Evolutionary conservation across 2,329 filamentous ascomycete genomes (phyloP).

Genomic region (Colletotrichum agaves): DNA sequence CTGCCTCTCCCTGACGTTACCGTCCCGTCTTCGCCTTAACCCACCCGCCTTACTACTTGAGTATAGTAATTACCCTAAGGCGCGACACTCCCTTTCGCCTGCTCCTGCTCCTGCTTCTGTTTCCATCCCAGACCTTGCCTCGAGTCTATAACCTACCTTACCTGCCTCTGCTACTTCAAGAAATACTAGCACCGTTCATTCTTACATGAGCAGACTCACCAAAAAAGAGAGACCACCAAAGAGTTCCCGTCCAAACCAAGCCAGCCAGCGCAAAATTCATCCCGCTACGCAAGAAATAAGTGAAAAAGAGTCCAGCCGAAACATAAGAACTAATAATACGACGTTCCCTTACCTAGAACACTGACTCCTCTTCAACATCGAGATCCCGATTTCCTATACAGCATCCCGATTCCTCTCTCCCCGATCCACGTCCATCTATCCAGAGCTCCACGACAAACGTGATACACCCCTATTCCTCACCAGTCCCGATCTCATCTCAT

Average conservation of each 20-base stretch:
- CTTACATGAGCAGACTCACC: neutral
- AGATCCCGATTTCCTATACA: constrained; percentile 36
- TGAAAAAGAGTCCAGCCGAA: neutral
- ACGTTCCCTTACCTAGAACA: constrained; percentile 15
- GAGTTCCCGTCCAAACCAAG: too few relatives aligned
- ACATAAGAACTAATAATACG: constrained; percentile 3
- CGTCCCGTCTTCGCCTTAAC: too few relatives aligned
- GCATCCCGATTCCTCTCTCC: constrained; percentile 26
- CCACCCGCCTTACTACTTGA: neutral
- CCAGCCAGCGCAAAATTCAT: too few relatives aligned
- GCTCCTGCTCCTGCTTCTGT: neutral
- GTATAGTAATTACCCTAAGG: neutral
- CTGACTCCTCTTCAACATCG: constrained; percentile 11
- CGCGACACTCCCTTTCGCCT: neutral
- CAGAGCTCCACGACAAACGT: constrained; percentile 20
- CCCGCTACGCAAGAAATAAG: too few relatives aligned
- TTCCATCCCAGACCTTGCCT: constrained; percentile 1
- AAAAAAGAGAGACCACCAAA: too few relatives aligned
- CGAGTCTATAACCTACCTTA: neutral
- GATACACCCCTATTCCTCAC: constrained; percentile 11
- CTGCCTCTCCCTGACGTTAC: too few relatives aligned
- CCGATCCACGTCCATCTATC: constrained; percentile 25
- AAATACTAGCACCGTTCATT: neutral
- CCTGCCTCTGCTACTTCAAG: neutral
- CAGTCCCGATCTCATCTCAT: neutral